phyloP scores from a whole-genome alignment of 2,329 filamentous ascomycete genomes.

The Colletotrichum agaves region DNA sequence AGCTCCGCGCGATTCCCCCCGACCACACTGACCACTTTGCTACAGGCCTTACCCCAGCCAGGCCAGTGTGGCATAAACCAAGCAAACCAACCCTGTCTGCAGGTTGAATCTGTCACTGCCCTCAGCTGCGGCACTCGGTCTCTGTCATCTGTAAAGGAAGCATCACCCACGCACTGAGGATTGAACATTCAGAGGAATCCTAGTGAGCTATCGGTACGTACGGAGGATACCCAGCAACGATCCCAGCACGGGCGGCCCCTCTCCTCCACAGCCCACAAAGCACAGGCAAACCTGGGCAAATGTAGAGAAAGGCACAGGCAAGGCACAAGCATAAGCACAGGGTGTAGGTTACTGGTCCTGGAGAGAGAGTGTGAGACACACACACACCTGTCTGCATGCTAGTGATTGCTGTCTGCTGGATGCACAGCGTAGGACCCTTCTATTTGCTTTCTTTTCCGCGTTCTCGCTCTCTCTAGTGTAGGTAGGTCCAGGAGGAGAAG shows the following conservation, averaged over 20 bases:
- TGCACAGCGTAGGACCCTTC: neutral
- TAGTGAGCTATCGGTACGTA: conserved; percentile 2
- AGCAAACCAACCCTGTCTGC: conserved; percentile 6
- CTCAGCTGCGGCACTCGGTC: neutral
- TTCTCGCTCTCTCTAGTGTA: neutral
- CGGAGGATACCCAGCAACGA: conserved; percentile 20
- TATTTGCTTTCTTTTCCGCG: neutral
- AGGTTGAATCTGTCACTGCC: conserved; percentile 21
- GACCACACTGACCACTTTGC: conserved; percentile 6
- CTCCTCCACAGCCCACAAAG: conserved; percentile 11
- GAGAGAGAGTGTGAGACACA: neutral
- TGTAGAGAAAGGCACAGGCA: neutral
- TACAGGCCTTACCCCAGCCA: conserved; percentile 16
- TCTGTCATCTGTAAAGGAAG: conserved; percentile 12
- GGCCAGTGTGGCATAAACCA: conserved; percentile 20
- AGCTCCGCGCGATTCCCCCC: conserved; percentile 14
- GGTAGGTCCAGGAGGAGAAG: neutral
- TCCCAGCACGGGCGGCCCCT: conserved; percentile 30
- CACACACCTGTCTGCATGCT: neutral
- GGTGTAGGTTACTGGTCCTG: conserved; percentile 6
- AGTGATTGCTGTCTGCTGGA: neutral
- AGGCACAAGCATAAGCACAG: neutral
- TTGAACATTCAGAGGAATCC: neutral
- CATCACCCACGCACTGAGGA: neutral
- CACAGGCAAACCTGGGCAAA: neutral